These are phyloP conservation scores for Phytophthora citrophthora DNA, from an alignment of 352 stramenopile genomes.

Conservation along the genomic window DNA sequence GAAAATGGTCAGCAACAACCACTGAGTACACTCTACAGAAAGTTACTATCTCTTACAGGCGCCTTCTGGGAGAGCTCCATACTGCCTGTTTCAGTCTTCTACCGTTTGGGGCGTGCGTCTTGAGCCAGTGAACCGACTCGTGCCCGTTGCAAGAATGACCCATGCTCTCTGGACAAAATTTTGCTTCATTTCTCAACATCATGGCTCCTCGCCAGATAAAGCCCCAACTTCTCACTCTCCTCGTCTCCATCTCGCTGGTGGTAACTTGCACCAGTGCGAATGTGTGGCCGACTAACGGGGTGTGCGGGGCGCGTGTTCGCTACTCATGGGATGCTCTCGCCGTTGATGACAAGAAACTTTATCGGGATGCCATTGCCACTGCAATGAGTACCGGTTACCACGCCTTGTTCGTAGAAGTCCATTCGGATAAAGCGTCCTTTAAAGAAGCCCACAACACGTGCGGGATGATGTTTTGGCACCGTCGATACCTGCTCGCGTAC, in stretches of 20 bases:
- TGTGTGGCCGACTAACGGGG: conserved; percentile 29
- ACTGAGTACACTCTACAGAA: conserved; percentile 12
- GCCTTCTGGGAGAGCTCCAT: conserved; percentile 21
- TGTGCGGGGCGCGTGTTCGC: conserved; percentile 57
- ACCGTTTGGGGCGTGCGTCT: conserved; percentile 23
- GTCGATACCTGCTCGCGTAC: conserved; percentile 71
- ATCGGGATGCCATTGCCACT: conserved; percentile 59
- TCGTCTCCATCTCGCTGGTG: conserved; percentile 28
- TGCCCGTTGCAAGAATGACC: too few species aligned
- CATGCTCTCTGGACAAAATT: not conserved
- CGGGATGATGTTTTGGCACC: conserved; percentile 75
- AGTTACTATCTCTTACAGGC: conserved; percentile 14
- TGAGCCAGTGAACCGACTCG: conserved; percentile 20
- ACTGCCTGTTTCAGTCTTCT: conserved; percentile 19
- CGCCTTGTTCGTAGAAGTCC: conserved; percentile 62
- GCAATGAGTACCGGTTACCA: conserved; percentile 64
- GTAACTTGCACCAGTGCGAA: conserved; percentile 7
- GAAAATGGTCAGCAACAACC: not conserved
- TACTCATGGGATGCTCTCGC: conserved; percentile 52
- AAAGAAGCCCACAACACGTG: conserved; percentile 56
- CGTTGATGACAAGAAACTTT: conserved; percentile 61
- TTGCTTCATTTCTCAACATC: conserved; percentile 32
- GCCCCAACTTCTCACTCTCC: conserved; percentile 18
- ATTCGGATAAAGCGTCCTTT: conserved; percentile 44
- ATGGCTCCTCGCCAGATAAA: conserved; percentile 26